phyloP scores from a whole-genome alignment of 768 basidiomycete genomes.

The Serendipita sp. region DNA sequence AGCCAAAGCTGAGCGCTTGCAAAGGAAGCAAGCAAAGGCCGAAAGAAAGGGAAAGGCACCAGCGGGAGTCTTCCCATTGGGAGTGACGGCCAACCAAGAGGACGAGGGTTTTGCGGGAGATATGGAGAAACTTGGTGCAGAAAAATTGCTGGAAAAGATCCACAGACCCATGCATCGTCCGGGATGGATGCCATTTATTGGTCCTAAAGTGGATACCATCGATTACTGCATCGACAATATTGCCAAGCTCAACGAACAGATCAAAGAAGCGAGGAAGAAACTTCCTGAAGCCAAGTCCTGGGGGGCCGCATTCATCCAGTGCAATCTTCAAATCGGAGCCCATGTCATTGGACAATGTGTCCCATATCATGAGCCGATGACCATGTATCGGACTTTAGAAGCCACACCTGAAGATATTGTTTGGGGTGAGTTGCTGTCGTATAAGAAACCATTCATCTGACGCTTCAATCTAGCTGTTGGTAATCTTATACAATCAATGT shows the following conservation, averaged over 20 bases:
- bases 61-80: conserved; percentile 6
- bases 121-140: conserved; percentile 12
- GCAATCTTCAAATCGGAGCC: conserved; percentile 58
- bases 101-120: not conserved
- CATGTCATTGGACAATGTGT: conserved; percentile 51
- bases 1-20: conserved; percentile 25
- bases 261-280: conserved; percentile 24
- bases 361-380: conserved; percentile 35
- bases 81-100: not conserved
- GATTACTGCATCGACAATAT: conserved; percentile 48
- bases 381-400: conserved; percentile 53
- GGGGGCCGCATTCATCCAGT: conserved; percentile 45
- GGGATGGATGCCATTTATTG: conserved; percentile 33
- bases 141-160: conserved; percentile 32
- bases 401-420: conserved; percentile 37
- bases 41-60: conserved; percentile 9
- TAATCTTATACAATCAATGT: conserved; percentile 12
- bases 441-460: not conserved
- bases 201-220: conserved; percentile 50
- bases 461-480: conserved; percentile 40
- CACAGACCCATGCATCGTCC: conserved; percentile 40
- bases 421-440: conserved; percentile 21
- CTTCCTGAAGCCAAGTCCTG: conserved; percentile 30
- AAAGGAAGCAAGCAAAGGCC: conserved; percentile 16
- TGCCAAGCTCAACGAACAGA: conserved; percentile 25